phyloP scores from a whole-genome alignment of 148 eudicot species.

The Cornus suecica region DNA sequence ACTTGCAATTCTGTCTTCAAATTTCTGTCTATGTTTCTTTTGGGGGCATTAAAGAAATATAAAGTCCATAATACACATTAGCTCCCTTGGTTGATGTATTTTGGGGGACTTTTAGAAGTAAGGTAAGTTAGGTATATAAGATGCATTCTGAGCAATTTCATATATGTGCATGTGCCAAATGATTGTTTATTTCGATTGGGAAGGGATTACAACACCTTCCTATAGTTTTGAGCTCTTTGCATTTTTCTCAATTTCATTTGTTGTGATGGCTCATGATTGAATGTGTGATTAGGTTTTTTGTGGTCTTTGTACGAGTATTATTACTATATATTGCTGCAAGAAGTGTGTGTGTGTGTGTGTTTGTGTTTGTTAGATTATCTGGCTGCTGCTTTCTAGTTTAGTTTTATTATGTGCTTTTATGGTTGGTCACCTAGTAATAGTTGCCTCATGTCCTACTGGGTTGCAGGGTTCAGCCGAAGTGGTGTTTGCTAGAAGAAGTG shows the following conservation, averaged over 20 bases:
- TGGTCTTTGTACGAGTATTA: not conserved
- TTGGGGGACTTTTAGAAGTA: too few relatives aligned
- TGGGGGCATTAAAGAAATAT: too few relatives aligned
- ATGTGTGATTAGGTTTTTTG: not conserved
- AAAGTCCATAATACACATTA: too few relatives aligned
- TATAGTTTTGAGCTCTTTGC: not conserved
- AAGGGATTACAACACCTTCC: not conserved
- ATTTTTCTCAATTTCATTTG: not conserved
- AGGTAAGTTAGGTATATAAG: not conserved
- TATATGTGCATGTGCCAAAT: not conserved
- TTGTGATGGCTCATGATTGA: not conserved
- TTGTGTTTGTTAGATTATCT: too few relatives aligned
- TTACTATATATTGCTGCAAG: not conserved
- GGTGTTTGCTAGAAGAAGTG: constrained; percentile 71
- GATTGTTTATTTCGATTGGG: not conserved
- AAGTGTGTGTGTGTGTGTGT: too few relatives aligned
- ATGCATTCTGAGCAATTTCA: not conserved
- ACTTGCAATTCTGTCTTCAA: too few relatives aligned
- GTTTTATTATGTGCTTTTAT: not conserved
- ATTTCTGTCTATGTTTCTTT: too few relatives aligned
- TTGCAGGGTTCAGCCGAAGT: constrained; percentile 95
- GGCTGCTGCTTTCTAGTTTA: not conserved
- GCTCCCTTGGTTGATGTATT: too few relatives aligned
- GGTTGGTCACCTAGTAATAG: not conserved
- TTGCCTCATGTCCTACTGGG: not conserved